A percentile compares a stretch with the other conserved stretches of the same genome.
Evolutionary conservation across 108 stramenopile genomes (phyloP).

Genomic region (Skeletonema tropicum): DNA sequence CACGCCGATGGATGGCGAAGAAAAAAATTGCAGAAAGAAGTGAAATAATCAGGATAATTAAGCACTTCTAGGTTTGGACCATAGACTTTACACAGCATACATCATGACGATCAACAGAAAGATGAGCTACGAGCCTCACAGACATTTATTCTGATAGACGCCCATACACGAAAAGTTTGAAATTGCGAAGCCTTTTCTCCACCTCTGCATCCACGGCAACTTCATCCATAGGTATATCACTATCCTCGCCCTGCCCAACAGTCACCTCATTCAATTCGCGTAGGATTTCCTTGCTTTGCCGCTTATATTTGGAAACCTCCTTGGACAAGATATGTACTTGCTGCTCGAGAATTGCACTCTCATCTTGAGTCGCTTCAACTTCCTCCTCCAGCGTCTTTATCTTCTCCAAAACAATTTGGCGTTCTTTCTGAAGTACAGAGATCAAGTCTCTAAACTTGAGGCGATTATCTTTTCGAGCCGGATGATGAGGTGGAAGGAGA

Average conservation of each 20-base stretch:
- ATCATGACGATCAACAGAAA: background rate
- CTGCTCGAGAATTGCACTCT: constrained; percentile 22
- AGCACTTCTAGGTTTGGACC: background rate
- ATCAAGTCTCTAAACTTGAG: constrained; percentile 17
- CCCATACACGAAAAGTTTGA: background rate
- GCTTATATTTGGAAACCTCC: constrained; percentile 17
- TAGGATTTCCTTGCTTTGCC: constrained; percentile 19
- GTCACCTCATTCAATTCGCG: constrained; percentile 15
- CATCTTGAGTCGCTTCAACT: constrained; percentile 6
- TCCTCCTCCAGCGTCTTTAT: constrained; percentile 7
- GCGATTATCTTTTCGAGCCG: background rate
- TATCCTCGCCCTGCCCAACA: constrained; percentile 18
- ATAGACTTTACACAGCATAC: too few species aligned
- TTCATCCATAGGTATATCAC: constrained; percentile 12
- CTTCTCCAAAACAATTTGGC: background rate
- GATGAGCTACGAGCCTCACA: background rate
- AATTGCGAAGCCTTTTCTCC: constrained; percentile 11
- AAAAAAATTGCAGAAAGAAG: background rate
- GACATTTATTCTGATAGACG: background rate
- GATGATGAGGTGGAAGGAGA: background rate
- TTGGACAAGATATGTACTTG: constrained; percentile 16
- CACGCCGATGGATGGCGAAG: constrained; percentile 56
- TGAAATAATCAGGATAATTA: background rate
- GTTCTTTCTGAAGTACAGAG: constrained; percentile 11
- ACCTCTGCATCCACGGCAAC: constrained; percentile 7